phyloP scores from a whole-genome alignment of 176 grass and related monocot species.

The Zoysia pacifica region DNA sequence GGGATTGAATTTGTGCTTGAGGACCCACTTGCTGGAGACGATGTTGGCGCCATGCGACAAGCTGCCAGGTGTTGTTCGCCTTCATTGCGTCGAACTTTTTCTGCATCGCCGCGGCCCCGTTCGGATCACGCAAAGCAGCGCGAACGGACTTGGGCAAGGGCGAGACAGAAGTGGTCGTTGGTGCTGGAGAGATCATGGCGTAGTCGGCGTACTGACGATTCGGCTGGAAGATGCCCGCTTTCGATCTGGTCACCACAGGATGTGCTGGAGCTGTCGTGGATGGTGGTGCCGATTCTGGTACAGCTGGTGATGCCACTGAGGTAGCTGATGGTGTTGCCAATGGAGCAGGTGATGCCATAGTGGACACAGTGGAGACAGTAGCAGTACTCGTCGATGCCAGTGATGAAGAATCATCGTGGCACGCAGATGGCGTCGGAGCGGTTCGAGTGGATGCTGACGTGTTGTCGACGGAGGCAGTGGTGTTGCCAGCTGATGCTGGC shows the following conservation, averaged over 20 bases:
- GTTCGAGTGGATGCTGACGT: no score
- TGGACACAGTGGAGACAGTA: no score
- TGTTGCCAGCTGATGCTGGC: no score
- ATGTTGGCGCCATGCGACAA: not conserved
- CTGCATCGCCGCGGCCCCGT: not conserved
- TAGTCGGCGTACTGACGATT: not conserved
- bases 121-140: accelerated
- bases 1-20: not conserved
- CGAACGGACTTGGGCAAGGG: not conserved
- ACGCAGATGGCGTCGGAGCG: no score
- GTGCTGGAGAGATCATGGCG: not conserved
- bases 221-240: not conserved
- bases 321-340: not conserved
- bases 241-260: not conserved
- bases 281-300: not conserved
- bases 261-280: not conserved
- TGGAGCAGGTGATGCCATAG: no score
- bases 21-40: not conserved
- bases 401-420: no score
- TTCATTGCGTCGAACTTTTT: not conserved
- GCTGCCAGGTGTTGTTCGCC: not conserved
- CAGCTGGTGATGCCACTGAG: no score
- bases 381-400: no score
- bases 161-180: not conserved
- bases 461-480: no score